A percentile compares a stretch with the other conserved stretches of the same genome.
Evolutionary conservation across 2,329 filamentous ascomycete species (phyloP).

Genomic region (Aspergillus sp.): DNA sequence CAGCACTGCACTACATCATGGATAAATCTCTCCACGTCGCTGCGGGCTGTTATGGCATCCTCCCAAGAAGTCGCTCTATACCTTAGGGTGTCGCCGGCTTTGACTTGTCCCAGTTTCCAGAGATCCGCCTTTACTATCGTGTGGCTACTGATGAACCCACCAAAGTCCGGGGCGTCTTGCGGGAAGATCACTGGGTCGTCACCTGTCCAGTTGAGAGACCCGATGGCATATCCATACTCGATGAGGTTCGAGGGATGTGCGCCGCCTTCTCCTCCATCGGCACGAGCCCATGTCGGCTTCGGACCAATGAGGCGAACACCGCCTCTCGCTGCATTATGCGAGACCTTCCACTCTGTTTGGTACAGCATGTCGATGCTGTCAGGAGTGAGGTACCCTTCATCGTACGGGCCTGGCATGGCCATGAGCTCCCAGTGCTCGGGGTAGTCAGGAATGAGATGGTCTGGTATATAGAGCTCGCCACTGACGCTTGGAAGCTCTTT

Average conservation of each 20-base stretch:
- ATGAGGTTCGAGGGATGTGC: slow-evolving; percentile 61
- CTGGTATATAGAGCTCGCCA: slow-evolving; percentile 41
- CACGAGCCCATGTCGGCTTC: slow-evolving; percentile 57
- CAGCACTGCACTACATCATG: slow-evolving; percentile 42
- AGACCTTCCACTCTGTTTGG: slow-evolving; percentile 57
- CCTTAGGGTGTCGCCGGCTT: slow-evolving; percentile 56
- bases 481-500: slow-evolving; percentile 36
- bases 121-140: slow-evolving; percentile 58
- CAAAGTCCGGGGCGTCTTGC: slow-evolving; percentile 59
- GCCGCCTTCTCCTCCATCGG: slow-evolving; percentile 62
- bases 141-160: slow-evolving; percentile 58
- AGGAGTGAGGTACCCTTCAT: slow-evolving; percentile 51
- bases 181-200: slow-evolving; percentile 62
- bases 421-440: slow-evolving; percentile 52
- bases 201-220: slow-evolving; percentile 61
- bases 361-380: slow-evolving; percentile 60
- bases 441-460: slow-evolving; percentile 50
- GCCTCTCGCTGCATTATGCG: slow-evolving; percentile 60
- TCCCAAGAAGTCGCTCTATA: slow-evolving; percentile 53
- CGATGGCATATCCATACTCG: slow-evolving; percentile 60
- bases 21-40: slow-evolving; percentile 47
- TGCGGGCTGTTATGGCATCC: slow-evolving; percentile 49
- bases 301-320: slow-evolving; percentile 62
- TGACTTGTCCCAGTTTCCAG: slow-evolving; percentile 63
- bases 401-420: slow-evolving; percentile 57